These are phyloP conservation scores for Rhododendron simsii DNA, from an alignment of 148 eudicot species.

Conservation along the genomic window DNA sequence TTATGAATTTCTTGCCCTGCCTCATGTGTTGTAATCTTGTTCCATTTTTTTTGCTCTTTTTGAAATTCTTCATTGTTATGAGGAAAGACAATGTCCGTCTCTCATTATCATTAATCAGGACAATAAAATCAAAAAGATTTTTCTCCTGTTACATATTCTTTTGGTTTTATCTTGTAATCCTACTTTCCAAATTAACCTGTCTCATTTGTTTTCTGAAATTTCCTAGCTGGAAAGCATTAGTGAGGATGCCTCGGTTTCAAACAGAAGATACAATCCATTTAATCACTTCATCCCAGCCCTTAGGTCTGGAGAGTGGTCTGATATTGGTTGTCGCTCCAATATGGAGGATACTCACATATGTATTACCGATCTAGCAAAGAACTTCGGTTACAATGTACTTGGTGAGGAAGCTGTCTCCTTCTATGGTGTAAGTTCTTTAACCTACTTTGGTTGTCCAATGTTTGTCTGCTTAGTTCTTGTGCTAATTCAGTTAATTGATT, in stretches of 20 bases:
- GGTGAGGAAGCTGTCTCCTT: slow-evolving; percentile 72
- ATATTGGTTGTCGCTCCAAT: slow-evolving; percentile 71
- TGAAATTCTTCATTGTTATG: neutral
- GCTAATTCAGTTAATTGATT: neutral
- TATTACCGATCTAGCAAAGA: slow-evolving; percentile 69
- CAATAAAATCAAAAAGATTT: neutral
- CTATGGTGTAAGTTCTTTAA: slow-evolving; percentile 75
- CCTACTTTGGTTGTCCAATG: slow-evolving; percentile 2
- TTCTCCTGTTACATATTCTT: neutral
- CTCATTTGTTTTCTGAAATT: slow-evolving; percentile 1
- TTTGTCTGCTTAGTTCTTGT: neutral
- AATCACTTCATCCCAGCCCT: slow-evolving; percentile 52
- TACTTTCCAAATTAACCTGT: neutral
- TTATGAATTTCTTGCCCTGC: neutral
- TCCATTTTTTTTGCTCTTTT: neutral
- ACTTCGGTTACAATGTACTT: slow-evolving; percentile 34
- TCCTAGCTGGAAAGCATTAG: slow-evolving; percentile 74
- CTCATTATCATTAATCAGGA: neutral
- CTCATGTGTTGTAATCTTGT: neutral
- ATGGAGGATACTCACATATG: slow-evolving; percentile 96
- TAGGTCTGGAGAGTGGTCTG: slow-evolving; percentile 91
- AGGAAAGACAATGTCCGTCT: neutral
- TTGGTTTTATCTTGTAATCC: neutral
- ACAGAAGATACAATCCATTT: slow-evolving; percentile 26
- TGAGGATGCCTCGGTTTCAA: slow-evolving; percentile 52